Evolutionary conservation across 2,329 filamentous ascomycete genomes (phyloP).

Genomic region (Cladosporium phlei): DNA sequence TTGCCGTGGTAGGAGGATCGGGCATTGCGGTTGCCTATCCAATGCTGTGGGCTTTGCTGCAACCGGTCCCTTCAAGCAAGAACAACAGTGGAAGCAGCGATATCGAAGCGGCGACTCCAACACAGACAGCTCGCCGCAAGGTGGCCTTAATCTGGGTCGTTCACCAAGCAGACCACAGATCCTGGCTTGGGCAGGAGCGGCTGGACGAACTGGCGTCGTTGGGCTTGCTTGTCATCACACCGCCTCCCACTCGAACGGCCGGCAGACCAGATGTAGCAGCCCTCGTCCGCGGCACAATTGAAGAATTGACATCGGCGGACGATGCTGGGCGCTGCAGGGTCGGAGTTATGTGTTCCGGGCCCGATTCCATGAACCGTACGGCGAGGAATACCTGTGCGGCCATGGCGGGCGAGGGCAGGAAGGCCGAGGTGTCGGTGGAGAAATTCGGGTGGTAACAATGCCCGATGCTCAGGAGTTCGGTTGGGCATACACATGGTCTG

Average conservation of each 20-base stretch:
- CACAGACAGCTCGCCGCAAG: not conserved
- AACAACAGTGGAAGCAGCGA: not conserved
- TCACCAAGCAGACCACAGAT: constrained; percentile 48
- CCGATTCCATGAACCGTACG: constrained; percentile 56
- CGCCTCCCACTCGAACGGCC: constrained; percentile 50
- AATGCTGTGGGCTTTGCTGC: constrained; percentile 47
- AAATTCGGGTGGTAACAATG: constrained; percentile 67
- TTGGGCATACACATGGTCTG: too few relatives aligned
- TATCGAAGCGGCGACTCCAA: constrained; percentile 18
- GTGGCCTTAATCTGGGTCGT: constrained; percentile 55
- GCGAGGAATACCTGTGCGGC: constrained; percentile 56
- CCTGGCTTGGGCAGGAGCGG: constrained; percentile 50
- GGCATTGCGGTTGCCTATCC: constrained; percentile 63
- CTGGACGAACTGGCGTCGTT: constrained; percentile 46
- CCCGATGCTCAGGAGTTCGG: too few relatives aligned
- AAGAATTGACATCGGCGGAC: constrained; percentile 27
- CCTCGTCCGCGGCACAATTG: constrained; percentile 39
- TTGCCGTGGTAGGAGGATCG: constrained; percentile 60
- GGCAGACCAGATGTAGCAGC: constrained; percentile 51
- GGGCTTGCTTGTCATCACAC: constrained; percentile 51
- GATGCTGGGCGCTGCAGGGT: constrained; percentile 16
- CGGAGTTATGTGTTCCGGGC: constrained; percentile 57
- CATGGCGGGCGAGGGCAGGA: constrained; percentile 44
- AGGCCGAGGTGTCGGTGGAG: constrained; percentile 56
- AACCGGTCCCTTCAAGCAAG: constrained; percentile 8